A percentile compares a stretch with the other conserved stretches of the same genome.
Conservation (phyloP, 176 grass and related monocot species). For the Hsuehochloa calcarea region DNA sequence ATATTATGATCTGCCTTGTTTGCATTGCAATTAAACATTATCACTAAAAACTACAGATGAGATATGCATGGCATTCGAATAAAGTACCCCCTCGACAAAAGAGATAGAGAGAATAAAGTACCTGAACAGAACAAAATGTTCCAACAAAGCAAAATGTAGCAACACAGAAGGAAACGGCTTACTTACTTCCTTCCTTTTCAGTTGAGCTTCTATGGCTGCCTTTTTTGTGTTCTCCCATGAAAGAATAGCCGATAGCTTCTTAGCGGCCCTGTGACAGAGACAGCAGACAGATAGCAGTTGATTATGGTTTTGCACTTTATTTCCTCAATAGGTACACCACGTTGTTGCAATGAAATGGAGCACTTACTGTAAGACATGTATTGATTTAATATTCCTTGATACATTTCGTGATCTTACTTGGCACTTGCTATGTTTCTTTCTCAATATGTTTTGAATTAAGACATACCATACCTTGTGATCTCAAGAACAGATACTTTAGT, state of each 20-base stretch:
- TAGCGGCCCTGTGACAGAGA: slow-evolving; percentile 48
- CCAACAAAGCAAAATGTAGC: background rate
- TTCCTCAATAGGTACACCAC: background rate
- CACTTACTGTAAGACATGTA: background rate
- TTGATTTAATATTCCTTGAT: background rate
- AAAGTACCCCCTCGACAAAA: background rate
- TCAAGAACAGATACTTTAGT: background rate
- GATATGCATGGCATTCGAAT: background rate
- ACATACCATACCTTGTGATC: background rate
- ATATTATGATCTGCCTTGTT: background rate
- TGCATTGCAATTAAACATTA: background rate
- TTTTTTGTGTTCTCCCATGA: slow-evolving; percentile 87
- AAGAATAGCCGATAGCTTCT: slow-evolving; percentile 68
- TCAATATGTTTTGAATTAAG: background rate
- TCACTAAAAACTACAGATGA: background rate
- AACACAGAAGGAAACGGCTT: background rate
- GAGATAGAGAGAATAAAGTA: no score
- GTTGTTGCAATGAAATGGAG: background rate
- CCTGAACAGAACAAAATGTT: background rate
- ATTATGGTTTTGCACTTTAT: background rate
- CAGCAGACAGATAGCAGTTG: background rate
- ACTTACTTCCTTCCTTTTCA: slow-evolving; percentile 78
- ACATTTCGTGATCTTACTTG: background rate
- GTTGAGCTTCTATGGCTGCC: slow-evolving; percentile 57
- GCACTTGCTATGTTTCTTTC: background rate